These are phyloP conservation scores for Ceratocystis cacaofunesta DNA, from an alignment of 2,329 filamentous ascomycete species.

Conservation along the genomic window DNA sequence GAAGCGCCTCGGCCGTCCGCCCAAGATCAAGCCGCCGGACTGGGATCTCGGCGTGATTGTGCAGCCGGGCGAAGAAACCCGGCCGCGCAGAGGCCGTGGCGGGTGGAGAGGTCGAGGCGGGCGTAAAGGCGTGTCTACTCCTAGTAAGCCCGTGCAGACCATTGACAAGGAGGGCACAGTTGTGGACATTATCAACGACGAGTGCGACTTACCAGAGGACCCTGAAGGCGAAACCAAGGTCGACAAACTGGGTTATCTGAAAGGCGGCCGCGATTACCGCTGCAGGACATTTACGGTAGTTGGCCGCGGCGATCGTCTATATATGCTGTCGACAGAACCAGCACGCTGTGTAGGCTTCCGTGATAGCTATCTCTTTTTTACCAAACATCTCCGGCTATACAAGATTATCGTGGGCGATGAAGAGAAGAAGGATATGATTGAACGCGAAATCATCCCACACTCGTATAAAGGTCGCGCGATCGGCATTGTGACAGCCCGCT, in stretches of 20 bases:
- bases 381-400: slow-evolving; percentile 88
- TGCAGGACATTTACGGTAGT: slow-evolving; percentile 88
- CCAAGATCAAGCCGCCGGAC: slow-evolving; percentile 69
- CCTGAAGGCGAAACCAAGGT: slow-evolving; percentile 84
- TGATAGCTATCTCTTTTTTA: slow-evolving; percentile 97
- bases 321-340: slow-evolving; percentile 97
- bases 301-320: slow-evolving; percentile 69
- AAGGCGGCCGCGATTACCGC: slow-evolving; percentile 77
- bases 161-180: slow-evolving; percentile 90
- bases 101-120: slow-evolving; percentile 57
- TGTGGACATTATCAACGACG: slow-evolving; percentile 80
- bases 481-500: slow-evolving; percentile 88
- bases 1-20: slow-evolving; percentile 69
- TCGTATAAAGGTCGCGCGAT: slow-evolving; percentile 97
- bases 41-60: slow-evolving; percentile 52
- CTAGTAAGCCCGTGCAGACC: slow-evolving; percentile 66
- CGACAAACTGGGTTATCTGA: slow-evolving; percentile 70
- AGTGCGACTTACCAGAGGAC: slow-evolving; percentile 78
- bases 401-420: slow-evolving; percentile 97
- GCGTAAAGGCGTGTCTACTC: slow-evolving; percentile 52
- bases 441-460: slow-evolving; percentile 87
- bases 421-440: slow-evolving; percentile 94
- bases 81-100: slow-evolving; percentile 49
- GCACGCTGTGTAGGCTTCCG: slow-evolving; percentile 93
- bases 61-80: slow-evolving; percentile 36